A percentile compares a stretch with the other conserved stretches of the same genome.
These are phyloP conservation scores for Euphorbia pulcherrima DNA, from an alignment of 345 rosid genomes.

Conservation along the genomic window DNA sequence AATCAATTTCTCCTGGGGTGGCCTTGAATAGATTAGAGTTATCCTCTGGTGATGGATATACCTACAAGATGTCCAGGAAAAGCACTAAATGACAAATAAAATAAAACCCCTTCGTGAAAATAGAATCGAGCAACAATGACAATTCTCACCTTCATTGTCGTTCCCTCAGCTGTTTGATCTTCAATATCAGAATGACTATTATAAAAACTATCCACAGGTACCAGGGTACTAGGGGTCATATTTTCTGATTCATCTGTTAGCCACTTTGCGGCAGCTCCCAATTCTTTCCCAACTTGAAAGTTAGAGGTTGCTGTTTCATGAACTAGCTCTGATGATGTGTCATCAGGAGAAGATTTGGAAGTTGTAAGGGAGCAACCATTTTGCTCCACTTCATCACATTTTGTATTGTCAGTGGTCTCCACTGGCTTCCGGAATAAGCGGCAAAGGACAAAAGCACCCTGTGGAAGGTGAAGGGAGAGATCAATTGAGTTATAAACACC, in stretches of 20 bases:
- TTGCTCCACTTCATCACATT: constrained; percentile 51
- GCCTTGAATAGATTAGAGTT: constrained; percentile 25
- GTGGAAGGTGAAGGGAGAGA: constrained; percentile 9
- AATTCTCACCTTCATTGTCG: constrained; percentile 39
- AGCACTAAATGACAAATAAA: neutral
- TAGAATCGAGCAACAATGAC: neutral
- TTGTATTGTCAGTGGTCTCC: constrained; percentile 38
- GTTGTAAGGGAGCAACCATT: constrained; percentile 44
- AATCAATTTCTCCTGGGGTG: constrained; percentile 32
- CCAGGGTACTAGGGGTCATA: constrained; percentile 27
- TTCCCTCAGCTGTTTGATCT: constrained; percentile 41
- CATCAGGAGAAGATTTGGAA: constrained; percentile 58
- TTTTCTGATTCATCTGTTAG: constrained; percentile 28
- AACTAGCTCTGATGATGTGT: constrained; percentile 56
- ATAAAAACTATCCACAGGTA: constrained; percentile 37
- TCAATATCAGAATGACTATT: constrained; percentile 53
- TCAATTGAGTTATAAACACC: neutral
- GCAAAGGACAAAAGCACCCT: constrained; percentile 75
- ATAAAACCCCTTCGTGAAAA: neutral
- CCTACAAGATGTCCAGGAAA: constrained; percentile 33
- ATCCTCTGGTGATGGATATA: constrained; percentile 27
- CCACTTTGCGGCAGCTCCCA: constrained; percentile 34
- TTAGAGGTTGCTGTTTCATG: constrained; percentile 44
- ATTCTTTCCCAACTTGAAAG: constrained; percentile 20
- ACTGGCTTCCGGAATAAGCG: constrained; percentile 76